Evolutionary conservation across 495 filamentous ascomycete genomes (phyloP), one percentile per base, ranked within the genome.

Genomic region (Lophium mytilinum): DNA sequence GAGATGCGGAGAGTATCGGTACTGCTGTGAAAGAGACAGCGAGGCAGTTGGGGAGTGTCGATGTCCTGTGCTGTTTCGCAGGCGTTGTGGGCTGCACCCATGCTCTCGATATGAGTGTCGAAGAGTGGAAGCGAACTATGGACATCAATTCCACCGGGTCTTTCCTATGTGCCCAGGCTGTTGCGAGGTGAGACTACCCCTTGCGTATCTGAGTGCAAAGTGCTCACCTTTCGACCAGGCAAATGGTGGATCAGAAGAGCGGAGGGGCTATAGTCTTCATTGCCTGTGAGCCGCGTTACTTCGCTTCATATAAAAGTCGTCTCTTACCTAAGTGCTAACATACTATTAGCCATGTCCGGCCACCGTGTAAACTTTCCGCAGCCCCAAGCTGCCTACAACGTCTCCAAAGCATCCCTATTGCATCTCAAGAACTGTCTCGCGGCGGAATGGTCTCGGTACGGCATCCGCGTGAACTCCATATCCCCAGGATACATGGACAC

Each of bases 401-500:
- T 81, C 6, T 81, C 77, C 61, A 90, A 89, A 61, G 77, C 83
- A 0, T 84, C 78, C 0, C 66, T 89, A 9, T 60, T 84, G 33
- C 72, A 77, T 50, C 68, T 89, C 58, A 79, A 76, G 24, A 78
- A 75, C 50, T 80, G 71, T 34, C 69, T 90, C 21, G 85, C 85
- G 7, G 83, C 76, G 0, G 87, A 89, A 63, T 88, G 85, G 81
- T 76, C 78, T 8, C 63, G 71, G 0, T 72, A 79, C 60, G 80
- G 81, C 1, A 88, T 91, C 50, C 69, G 84, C 14, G 82, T 85
- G 3, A 91, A 90, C 57, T 80, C 75, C 24, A 75, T 91, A 12
- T 80, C 75, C 21, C 87, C 88, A 0, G 86, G 87, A 4, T 90
- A 90, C 64, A 90, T 89, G 84, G 83, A 89, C 63, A 91, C 87